Base-by-base conservation (phyloP, 2,329 filamentous ascomycete species). In the Hypoxylon sp. region DNA sequence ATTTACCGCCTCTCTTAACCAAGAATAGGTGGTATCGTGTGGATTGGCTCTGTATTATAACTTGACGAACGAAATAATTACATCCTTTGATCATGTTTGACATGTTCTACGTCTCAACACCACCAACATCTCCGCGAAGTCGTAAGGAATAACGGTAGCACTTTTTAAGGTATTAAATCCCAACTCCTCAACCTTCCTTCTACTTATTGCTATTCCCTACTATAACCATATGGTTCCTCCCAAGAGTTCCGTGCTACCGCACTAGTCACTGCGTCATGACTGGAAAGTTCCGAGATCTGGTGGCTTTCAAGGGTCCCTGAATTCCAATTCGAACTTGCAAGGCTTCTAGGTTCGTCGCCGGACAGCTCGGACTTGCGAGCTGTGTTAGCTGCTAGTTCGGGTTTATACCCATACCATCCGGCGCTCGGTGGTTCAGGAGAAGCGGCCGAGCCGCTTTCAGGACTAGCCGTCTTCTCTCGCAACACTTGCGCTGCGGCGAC, bases 371-470 rank as follows among this genome's bases (percentile, higher is more conserved):
- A 63, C 55, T 70, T 71, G n/a, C 62, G 34, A 5, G 67, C 59
- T n/a, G 70, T 58, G 11, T 71, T 67, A 17, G 60, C 68, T 30
- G 68, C 65, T 10, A 74, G 69, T 56, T 73, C 71, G 0, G 72
- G 69, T 49, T 73, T 73, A 25, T 63, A 64, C 21, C 63, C 67
- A 38, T 63, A 65, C 63, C 57, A 60, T 30, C 64, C 59, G 1
- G 61, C 63, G 23, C 59, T 69, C 36, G 69, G 58, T 28, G 69
- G 70, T 48, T 59, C 52, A 13, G 56, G 61, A 48, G 25, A 25
- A 11, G 30, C 38, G 4, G 46, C 21, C n/a, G 48, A 9, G 10
- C 67, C 57, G 25, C 63, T 70, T 10, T 58, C 36, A 23, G 62
- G 57, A 17, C 55, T 60, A 30, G 62, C 43, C 9, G 67, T 28